A percentile compares a stretch with the other conserved stretches of the same genome.
Evolutionary conservation across 2,329 filamentous ascomycete species (phyloP).

Genomic region (Helicocarpus griseus): DNA sequence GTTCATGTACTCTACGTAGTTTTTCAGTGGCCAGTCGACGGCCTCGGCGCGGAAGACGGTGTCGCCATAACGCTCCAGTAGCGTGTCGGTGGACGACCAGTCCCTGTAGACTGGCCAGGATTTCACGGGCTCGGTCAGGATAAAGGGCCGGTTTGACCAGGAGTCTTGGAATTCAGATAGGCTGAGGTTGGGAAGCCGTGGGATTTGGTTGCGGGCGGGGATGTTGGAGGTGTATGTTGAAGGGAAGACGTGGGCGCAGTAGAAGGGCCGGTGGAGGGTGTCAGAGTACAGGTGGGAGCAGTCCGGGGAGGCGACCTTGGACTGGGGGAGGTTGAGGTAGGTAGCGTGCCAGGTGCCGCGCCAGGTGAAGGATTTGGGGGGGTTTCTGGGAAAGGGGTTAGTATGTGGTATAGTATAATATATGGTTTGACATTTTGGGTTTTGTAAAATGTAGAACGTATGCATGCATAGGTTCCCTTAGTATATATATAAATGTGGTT

Average conservation of each 20-base stretch:
- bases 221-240: constrained; percentile 60
- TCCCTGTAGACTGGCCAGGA: constrained; percentile 66
- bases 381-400: constrained; percentile 4
- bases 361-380: constrained; percentile 49
- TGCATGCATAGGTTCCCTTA: not conserved
- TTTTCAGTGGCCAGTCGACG: constrained; percentile 81
- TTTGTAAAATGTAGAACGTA: not conserved
- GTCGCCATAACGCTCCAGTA: constrained; percentile 55
- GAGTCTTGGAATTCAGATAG: constrained; percentile 61
- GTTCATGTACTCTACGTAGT: constrained; percentile 73
- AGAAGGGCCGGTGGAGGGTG: constrained; percentile 78
- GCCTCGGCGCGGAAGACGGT: constrained; percentile 79
- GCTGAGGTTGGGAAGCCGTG: constrained; percentile 57
- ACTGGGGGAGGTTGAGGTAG: constrained; percentile 50
- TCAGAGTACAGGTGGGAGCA: constrained; percentile 83
- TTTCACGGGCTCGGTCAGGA: constrained; percentile 72
- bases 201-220: constrained; percentile 62
- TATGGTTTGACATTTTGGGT: not conserved
- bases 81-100: constrained; percentile 63
- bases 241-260: constrained; percentile 69
- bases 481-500: not conserved
- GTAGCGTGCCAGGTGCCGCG: constrained; percentile 77
- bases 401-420: not conserved
- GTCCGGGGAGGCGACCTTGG: constrained; percentile 49
- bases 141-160: constrained; percentile 77